Conservation (phyloP, 139 green algal genomes). For the Asterochloris erici region DNA sequence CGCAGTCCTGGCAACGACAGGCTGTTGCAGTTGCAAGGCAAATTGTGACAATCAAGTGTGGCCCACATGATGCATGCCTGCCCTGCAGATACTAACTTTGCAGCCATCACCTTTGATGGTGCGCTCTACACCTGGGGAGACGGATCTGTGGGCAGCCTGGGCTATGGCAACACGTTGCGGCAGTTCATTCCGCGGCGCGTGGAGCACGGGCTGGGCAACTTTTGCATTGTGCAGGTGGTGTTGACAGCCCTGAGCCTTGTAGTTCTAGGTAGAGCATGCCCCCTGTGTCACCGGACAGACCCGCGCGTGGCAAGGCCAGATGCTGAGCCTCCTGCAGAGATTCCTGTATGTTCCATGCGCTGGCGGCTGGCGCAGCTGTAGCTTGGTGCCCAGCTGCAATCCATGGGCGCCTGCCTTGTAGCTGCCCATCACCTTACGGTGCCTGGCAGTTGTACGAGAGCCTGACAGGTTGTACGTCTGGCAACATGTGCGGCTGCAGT, state of each 20-base stretch:
- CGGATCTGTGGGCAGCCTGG: constrained; percentile 52
- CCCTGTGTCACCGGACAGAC: too few relatives aligned
- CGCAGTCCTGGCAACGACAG: too few relatives aligned
- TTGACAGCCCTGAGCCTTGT: constrained; percentile 8
- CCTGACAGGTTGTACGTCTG: too few relatives aligned
- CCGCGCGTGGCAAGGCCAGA: too few relatives aligned
- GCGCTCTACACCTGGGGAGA: constrained; percentile 78
- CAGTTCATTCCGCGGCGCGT: constrained; percentile 28
- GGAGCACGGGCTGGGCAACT: neutral
- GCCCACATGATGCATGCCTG: neutral
- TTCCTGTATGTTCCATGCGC: too few relatives aligned
- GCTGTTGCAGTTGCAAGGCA: neutral
- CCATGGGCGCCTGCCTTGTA: too few relatives aligned
- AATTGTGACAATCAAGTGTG: neutral
- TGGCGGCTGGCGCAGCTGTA: too few relatives aligned
- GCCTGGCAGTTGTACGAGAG: too few relatives aligned
- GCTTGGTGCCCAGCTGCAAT: too few relatives aligned
- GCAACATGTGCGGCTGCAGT: too few relatives aligned
- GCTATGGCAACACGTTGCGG: constrained; percentile 36
- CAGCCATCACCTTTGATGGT: constrained; percentile 59
- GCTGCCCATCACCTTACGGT: too few relatives aligned
- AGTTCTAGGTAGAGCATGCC: neutral
- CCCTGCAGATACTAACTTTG: constrained; percentile 54
- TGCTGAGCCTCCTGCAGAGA: too few relatives aligned
- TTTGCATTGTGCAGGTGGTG: constrained; percentile 7